phyloP scores from a whole-genome alignment of 2,329 filamentous ascomycete species.

The Orbilia ellipsospora region DNA sequence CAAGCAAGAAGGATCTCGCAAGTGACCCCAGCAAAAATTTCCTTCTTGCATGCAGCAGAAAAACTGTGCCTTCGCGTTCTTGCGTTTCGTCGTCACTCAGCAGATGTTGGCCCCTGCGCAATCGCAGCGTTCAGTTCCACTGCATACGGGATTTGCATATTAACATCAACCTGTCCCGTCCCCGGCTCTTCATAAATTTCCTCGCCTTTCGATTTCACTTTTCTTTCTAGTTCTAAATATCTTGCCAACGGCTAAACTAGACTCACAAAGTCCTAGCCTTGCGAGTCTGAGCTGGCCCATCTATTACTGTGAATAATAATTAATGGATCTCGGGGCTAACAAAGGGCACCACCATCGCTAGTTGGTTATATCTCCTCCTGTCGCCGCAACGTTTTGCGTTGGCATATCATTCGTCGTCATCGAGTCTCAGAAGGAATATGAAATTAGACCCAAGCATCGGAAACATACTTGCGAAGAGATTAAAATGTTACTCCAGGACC shows the following conservation, averaged over 20 bases:
- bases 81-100: slow-evolving; percentile 54
- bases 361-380: slow-evolving; percentile 25
- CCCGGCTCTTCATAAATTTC: slow-evolving; percentile 43
- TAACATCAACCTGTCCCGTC: slow-evolving; percentile 42
- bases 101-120: slow-evolving; percentile 52
- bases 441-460: slow-evolving; percentile 21
- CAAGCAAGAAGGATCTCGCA: slow-evolving; percentile 42
- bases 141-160: slow-evolving; percentile 52
- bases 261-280: slow-evolving; percentile 40
- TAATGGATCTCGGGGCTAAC: slow-evolving; percentile 27
- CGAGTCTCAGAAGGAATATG: slow-evolving; percentile 39
- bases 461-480: slow-evolving; percentile 22
- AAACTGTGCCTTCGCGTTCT: slow-evolving; percentile 53
- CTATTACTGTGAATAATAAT: slow-evolving; percentile 42
- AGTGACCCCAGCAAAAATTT: slow-evolving; percentile 35
- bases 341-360: slow-evolving; percentile 17
- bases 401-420: slow-evolving; percentile 28
- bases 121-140: slow-evolving; percentile 50
- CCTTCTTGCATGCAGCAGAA: slow-evolving; percentile 48
- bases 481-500: slow-evolving; percentile 31
- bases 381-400: slow-evolving; percentile 42
- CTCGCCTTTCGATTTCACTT: slow-evolving; percentile 14
- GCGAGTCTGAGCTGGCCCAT: slow-evolving; percentile 47
- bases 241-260: slow-evolving; percentile 15
- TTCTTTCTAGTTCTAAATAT: slow-evolving; percentile 22